Percentiles rank a stretch among this genome's conserved stretches.
phyloP scores from a whole-genome alignment of 192 early-diverging fungal species.

The Umbelopsis isabellina region DNA sequence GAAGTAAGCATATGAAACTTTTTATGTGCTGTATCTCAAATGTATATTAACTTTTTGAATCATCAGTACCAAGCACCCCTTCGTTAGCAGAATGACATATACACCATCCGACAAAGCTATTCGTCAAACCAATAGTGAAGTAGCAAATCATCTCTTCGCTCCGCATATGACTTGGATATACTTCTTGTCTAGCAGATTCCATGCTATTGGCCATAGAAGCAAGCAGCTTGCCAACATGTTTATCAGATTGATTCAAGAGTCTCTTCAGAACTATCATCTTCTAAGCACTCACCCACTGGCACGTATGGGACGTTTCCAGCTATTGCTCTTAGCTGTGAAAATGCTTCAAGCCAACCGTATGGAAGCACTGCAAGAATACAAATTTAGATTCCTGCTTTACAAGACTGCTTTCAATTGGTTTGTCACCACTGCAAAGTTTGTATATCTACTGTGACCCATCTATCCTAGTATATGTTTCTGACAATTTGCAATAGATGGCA shows the following conservation, averaged over 20 bases:
- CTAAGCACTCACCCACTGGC: conserved; percentile 70
- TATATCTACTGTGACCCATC: neutral
- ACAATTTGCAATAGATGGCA: conserved; percentile 57
- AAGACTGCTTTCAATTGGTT: conserved; percentile 85
- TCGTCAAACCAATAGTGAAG: conserved; percentile 60
- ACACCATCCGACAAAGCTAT: conserved; percentile 84
- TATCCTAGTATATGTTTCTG: neutral
- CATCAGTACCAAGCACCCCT: conserved; percentile 70
- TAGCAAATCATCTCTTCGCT: conserved; percentile 61
- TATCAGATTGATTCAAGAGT: conserved; percentile 78
- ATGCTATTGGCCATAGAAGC: conserved; percentile 75
- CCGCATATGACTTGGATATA: conserved; percentile 87
- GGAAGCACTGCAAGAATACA: conserved; percentile 67
- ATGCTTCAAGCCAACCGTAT: conserved; percentile 70
- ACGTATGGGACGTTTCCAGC: conserved; percentile 77
- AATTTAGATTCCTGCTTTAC: conserved; percentile 69
- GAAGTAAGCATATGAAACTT: conserved; percentile 32
- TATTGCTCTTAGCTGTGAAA: conserved; percentile 75
- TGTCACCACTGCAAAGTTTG: conserved; percentile 63
- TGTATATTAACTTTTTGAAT: conserved; percentile 3
- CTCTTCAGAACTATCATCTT: conserved; percentile 57
- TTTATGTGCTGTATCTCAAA: neutral
- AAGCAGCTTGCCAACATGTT: conserved; percentile 76
- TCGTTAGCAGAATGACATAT: conserved; percentile 91
- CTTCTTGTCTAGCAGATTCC: conserved; percentile 85